Conservation (phyloP, 2,329 filamentous ascomycete genomes). For the Orbilia quercus region DNA sequence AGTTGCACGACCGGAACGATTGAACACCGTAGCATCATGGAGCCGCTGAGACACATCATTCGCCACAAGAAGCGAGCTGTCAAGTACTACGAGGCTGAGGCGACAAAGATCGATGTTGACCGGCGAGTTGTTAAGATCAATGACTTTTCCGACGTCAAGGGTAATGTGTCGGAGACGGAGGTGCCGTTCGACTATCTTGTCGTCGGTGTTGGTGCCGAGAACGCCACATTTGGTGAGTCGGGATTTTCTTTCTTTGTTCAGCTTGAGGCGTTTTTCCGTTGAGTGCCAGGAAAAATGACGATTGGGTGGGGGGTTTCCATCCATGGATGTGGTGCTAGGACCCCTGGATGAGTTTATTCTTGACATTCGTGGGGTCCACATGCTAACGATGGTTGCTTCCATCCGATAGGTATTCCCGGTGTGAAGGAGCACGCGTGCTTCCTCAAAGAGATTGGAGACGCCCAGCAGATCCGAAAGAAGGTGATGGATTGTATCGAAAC, state of each 20-base stretch:
- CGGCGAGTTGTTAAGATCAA: conserved; percentile 88
- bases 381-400: conserved; percentile 12
- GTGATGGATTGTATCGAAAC: conserved; percentile 99
- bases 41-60: conserved; percentile 94
- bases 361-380: conserved; percentile 16
- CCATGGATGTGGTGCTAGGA: not conserved
- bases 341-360: conserved; percentile 31
- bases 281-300: not conserved
- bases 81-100: conserved; percentile 98
- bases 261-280: not conserved
- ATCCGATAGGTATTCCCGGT: conserved; percentile 77
- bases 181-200: conserved; percentile 98
- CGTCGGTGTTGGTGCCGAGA: conserved; percentile 95
- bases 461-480: conserved; percentile 94
- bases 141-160: conserved; percentile 93
- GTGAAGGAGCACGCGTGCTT: conserved; percentile 96
- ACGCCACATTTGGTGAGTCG: conserved; percentile 88
- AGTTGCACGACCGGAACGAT: conserved; percentile 98
- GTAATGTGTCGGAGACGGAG: conserved; percentile 81
- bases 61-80: conserved; percentile 93
- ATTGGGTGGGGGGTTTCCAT: not conserved
- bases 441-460: conserved; percentile 97
- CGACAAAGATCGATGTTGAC: conserved; percentile 92
- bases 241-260: not conserved
- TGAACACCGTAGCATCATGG: conserved; percentile 99